Evolutionary conservation across 2,329 filamentous ascomycete genomes (phyloP).

Genomic region (Sporothrix dimorphospora): DNA sequence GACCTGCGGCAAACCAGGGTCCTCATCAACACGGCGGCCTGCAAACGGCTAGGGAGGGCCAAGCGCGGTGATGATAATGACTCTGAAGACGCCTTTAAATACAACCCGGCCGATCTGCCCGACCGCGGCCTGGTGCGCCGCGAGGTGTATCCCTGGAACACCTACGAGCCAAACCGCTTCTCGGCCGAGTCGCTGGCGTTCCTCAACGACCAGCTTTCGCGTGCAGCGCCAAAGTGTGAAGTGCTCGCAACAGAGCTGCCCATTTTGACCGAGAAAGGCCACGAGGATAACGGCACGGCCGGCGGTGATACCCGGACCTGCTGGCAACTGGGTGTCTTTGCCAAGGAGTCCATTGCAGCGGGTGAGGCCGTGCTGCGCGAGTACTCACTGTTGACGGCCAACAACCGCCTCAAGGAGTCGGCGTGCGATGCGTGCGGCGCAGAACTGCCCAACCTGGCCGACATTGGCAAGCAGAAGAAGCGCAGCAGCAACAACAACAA

Average conservation of each 20-base stretch:
- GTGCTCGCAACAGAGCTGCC: constrained; percentile 78
- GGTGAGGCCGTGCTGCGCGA: constrained; percentile 80
- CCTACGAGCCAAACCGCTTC: constrained; percentile 70
- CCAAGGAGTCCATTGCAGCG: constrained; percentile 75
- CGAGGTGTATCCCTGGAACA: constrained; percentile 72
- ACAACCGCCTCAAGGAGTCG: constrained; percentile 82
- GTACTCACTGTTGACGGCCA: constrained; percentile 83
- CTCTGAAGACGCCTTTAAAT: constrained; percentile 37
- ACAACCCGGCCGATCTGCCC: constrained; percentile 62
- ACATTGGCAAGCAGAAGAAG: constrained; percentile 38
- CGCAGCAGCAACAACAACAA: constrained; percentile 46
- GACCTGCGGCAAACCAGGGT: constrained; percentile 58
- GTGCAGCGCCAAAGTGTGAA: constrained; percentile 78
- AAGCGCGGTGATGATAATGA: too few species aligned
- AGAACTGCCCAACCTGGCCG: constrained; percentile 64
- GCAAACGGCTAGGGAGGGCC: constrained; percentile 37
- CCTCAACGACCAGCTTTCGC: constrained; percentile 70
- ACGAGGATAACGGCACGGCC: constrained; percentile 43
- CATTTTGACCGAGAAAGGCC: constrained; percentile 50
- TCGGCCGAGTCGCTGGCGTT: constrained; percentile 68
- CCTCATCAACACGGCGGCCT: constrained; percentile 58
- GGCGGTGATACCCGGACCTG: constrained; percentile 57
- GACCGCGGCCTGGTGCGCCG: constrained; percentile 71
- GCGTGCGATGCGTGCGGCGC: constrained; percentile 88
- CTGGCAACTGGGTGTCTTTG: constrained; percentile 87